These are phyloP conservation scores for Edaphochlamys debaryana DNA, from an alignment of 139 green algal species.

Conservation along the genomic window DNA sequence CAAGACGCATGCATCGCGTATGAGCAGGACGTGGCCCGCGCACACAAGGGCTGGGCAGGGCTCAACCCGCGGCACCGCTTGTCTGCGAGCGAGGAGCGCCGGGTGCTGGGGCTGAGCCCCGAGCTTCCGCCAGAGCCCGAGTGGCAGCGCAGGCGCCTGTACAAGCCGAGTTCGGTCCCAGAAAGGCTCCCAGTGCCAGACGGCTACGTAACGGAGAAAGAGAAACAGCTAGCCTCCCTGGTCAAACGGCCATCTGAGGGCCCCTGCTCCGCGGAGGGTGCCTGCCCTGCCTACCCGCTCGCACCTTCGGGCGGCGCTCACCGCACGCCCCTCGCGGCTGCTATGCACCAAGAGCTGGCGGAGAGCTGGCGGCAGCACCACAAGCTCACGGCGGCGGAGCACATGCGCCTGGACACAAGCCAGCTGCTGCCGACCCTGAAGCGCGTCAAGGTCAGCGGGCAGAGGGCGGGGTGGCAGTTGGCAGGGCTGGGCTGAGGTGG, in stretches of 20 bases:
- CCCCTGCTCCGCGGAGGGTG: too few relatives aligned
- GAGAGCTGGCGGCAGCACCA: slow-evolving; percentile 51
- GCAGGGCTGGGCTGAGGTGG: too few relatives aligned
- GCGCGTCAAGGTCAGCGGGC: background rate
- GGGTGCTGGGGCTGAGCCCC: background rate
- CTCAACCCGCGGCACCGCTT: slow-evolving; percentile 37
- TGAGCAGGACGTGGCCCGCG: background rate
- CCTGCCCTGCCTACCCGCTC: background rate
- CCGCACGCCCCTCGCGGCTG: slow-evolving; percentile 29
- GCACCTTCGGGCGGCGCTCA: background rate
- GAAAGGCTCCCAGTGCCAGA: background rate
- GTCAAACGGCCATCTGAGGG: too few relatives aligned
- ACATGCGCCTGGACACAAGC: background rate
- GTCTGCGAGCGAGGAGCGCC: slow-evolving; percentile 27
- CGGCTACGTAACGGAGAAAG: background rate
- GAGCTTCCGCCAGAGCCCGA: too few relatives aligned
- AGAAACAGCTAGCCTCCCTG: slow-evolving; percentile 22
- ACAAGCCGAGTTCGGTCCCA: background rate
- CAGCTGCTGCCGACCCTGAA: background rate
- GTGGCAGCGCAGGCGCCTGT: background rate
- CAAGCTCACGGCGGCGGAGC: background rate
- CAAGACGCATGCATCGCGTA: background rate
- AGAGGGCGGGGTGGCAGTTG: too few relatives aligned
- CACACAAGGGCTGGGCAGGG: background rate
- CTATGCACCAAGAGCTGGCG: slow-evolving; percentile 51